A percentile compares a stretch with the other conserved stretches of the same genome.
Evolutionary conservation across 2,329 filamentous ascomycete species (phyloP).

Genomic region (Coniochaeta sp.): DNA sequence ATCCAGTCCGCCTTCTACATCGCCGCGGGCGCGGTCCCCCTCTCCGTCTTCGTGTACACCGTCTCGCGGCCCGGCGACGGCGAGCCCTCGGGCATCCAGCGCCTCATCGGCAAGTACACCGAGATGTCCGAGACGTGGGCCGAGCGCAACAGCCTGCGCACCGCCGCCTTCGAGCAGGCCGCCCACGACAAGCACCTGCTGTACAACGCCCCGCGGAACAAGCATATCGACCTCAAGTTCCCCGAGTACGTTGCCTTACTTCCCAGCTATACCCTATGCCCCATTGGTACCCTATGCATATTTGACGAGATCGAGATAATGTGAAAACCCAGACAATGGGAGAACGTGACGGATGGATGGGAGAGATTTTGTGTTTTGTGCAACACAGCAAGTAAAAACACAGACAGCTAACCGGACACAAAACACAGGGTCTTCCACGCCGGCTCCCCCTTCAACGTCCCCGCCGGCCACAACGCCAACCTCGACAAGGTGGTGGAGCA

Average conservation of each 20-base stretch:
- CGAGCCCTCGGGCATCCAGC: slow-evolving; percentile 37
- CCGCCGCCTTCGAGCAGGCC: slow-evolving; percentile 45
- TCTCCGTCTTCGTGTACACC: slow-evolving; percentile 37
- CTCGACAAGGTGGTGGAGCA: slow-evolving; percentile 50
- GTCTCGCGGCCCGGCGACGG: slow-evolving; percentile 40
- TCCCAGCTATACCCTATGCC: too few species aligned
- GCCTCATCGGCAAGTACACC: slow-evolving; percentile 37
- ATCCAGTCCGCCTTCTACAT: slow-evolving; percentile 42
- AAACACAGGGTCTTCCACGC: slow-evolving; percentile 26
- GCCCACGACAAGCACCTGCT: slow-evolving; percentile 51
- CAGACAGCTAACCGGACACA: neutral
- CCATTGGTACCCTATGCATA: too few species aligned
- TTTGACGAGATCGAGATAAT: too few species aligned
- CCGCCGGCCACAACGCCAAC: slow-evolving; percentile 46
- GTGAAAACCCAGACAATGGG: too few species aligned
- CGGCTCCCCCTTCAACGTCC: slow-evolving; percentile 45
- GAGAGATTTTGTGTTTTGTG: neutral
- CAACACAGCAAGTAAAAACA: neutral
- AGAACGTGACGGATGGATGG: too few species aligned
- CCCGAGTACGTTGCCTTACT: slow-evolving; percentile 52
- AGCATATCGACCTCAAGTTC: slow-evolving; percentile 43
- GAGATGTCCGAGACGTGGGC: slow-evolving; percentile 43
- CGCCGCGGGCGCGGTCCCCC: slow-evolving; percentile 35
- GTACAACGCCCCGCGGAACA: slow-evolving; percentile 34
- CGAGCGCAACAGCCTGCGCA: slow-evolving; percentile 44